These are phyloP conservation scores for Beauveria pseudobassiana DNA, from an alignment of 2,329 filamentous ascomycete species.

Conservation along the genomic window DNA sequence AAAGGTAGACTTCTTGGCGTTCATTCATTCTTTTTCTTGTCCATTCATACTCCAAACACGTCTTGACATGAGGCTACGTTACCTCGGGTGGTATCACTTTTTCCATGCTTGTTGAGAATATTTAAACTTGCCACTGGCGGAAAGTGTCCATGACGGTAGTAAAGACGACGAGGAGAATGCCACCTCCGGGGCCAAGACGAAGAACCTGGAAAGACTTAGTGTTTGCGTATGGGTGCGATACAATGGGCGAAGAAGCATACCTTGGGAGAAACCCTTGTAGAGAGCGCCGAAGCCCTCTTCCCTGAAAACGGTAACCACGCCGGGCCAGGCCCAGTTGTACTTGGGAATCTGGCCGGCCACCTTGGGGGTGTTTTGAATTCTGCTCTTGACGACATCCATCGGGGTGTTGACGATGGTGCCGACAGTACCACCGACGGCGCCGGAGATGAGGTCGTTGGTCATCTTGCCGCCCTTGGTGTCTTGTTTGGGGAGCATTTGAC, in stretches of 20 bases:
- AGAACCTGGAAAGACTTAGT: conserved; percentile 26
- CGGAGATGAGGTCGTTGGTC: conserved; percentile 79
- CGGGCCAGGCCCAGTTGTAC: conserved; percentile 98
- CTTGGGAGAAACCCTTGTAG: conserved; percentile 98
- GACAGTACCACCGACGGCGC: conserved; percentile 75
- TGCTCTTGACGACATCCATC: conserved; percentile 95
- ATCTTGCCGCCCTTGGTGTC: conserved; percentile 75
- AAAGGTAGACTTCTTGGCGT: neutral
- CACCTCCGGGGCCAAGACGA: conserved; percentile 47
- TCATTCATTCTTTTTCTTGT: neutral
- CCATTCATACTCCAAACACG: neutral
- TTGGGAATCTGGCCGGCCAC: conserved; percentile 75
- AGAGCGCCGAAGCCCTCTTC: conserved; percentile 89
- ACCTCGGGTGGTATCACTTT: neutral
- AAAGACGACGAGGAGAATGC: conserved; percentile 75
- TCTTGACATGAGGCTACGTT: conserved; percentile 3
- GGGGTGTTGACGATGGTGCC: conserved; percentile 93
- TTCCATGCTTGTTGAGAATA: neutral
- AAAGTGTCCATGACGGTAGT: conserved; percentile 92
- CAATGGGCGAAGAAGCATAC: conserved; percentile 51
- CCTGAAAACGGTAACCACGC: conserved; percentile 75
- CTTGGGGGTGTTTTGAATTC: conserved; percentile 90
- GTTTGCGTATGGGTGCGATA: too few relatives aligned
- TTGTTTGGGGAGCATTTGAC: conserved; percentile 72
- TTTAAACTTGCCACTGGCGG: conserved; percentile 45